Evolutionary conservation across 495 filamentous ascomycete genomes (phyloP).

Genomic region (Filosporella fistucella): DNA sequence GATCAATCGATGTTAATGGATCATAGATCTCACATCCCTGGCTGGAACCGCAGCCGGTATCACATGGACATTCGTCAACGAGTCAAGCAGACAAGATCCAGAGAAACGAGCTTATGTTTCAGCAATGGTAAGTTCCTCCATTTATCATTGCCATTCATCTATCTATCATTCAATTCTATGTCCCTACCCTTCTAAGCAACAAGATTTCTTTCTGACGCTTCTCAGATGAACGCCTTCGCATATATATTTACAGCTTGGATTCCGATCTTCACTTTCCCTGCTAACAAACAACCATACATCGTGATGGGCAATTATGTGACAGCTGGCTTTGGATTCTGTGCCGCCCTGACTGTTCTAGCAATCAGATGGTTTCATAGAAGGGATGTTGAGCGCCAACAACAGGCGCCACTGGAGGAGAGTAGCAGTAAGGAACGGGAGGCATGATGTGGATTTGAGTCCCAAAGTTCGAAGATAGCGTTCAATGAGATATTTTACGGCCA

Average conservation of each 20-base stretch:
- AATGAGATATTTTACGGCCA: too few species aligned
- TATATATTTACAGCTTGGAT: slow-evolving; percentile 13
- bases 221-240: slow-evolving; percentile 12
- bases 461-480: too few species aligned
- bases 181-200: background rate
- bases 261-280: slow-evolving; percentile 9
- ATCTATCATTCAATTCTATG: too few species aligned
- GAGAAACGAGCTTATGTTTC: slow-evolving; percentile 11
- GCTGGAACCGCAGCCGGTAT: slow-evolving; percentile 12
- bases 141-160: too few species aligned
- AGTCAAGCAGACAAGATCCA: slow-evolving; percentile 5
- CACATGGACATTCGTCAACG: slow-evolving; percentile 10
- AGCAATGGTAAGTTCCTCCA: slow-evolving; percentile 3
- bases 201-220: background rate
- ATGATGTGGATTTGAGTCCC: too few species aligned
- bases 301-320: slow-evolving; percentile 10
- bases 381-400: background rate
- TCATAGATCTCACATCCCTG: slow-evolving; percentile 7
- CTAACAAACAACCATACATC: slow-evolving; percentile 8
- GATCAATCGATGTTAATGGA: too few species aligned
- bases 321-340: slow-evolving; percentile 4
- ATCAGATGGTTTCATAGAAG: slow-evolving; percentile 4
- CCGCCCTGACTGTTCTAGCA: slow-evolving; percentile 3
- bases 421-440: too few species aligned
- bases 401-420: too few species aligned